Evolutionary conservation across 768 basidiomycete genomes (phyloP).

Genomic region (Dentipellis fragilis): DNA sequence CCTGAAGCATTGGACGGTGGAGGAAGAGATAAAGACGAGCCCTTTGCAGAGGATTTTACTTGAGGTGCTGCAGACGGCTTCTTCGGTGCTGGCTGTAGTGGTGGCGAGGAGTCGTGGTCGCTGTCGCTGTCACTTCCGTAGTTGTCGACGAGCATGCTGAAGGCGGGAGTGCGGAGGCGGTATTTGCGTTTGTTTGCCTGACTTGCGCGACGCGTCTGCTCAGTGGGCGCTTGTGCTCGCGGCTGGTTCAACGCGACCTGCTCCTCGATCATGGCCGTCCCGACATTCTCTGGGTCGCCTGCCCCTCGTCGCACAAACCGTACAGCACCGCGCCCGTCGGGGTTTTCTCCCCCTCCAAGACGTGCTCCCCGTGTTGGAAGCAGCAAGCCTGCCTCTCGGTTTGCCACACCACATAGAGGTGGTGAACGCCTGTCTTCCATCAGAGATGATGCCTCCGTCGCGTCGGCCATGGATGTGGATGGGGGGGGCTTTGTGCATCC

Average conservation of each 20-base stretch:
- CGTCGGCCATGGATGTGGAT: constrained; percentile 54
- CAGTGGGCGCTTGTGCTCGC: not conserved
- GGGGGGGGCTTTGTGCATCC: constrained; percentile 31
- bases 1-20: constrained; percentile 18
- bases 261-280: constrained; percentile 4
- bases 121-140: constrained; percentile 64
- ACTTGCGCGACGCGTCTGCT: constrained; percentile 3
- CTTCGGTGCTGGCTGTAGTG: constrained; percentile 2
- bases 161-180: not conserved
- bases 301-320: constrained; percentile 13
- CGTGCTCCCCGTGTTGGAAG: constrained; percentile 19
- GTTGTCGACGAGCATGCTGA: constrained; percentile 61
- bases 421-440: constrained; percentile 24
- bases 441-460: constrained; percentile 31
- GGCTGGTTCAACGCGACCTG: not conserved
- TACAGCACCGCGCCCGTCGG: constrained; percentile 6
- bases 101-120: constrained; percentile 31
- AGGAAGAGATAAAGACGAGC: constrained; percentile 26
- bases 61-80: constrained; percentile 12
- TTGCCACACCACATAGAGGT: constrained; percentile 32
- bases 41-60: constrained; percentile 20
- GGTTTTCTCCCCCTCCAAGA: constrained; percentile 19
- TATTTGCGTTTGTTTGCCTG: not conserved
- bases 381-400: constrained; percentile 28
- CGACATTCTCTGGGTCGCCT: constrained; percentile 9